Evolutionary conservation across 148 eudicot species (phyloP).

Genomic region (Dianthus caryophyllus): DNA sequence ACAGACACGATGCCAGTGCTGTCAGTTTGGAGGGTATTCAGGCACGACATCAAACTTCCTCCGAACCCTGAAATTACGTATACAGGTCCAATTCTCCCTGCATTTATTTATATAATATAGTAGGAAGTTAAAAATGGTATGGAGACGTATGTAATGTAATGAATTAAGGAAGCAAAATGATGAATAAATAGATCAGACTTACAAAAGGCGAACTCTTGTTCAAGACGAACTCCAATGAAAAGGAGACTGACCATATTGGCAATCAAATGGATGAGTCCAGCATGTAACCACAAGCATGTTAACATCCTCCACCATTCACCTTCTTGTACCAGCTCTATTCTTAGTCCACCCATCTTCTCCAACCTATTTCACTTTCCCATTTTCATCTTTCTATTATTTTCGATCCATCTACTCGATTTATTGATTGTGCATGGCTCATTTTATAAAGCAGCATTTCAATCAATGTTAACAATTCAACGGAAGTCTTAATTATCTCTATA

Average conservation of each 20-base stretch:
- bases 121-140: no score
- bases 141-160: no score
- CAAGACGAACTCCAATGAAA: constrained; percentile 40
- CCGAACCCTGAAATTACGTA: constrained; percentile 42
- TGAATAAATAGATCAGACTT: constrained; percentile 15
- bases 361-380: constrained; percentile 21
- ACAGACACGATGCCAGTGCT: constrained; percentile 31
- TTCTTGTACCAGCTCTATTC: constrained; percentile 30
- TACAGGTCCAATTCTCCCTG: constrained; percentile 45
- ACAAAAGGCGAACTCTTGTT: constrained; percentile 43
- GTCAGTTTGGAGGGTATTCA: constrained; percentile 15
- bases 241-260: constrained; percentile 50
- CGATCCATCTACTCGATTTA: no score
- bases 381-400: no score
- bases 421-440: no score
- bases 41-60: constrained; percentile 42
- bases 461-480: no score
- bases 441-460: no score
- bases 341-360: constrained; percentile 38
- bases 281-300: constrained; percentile 45
- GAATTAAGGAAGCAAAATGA: neutral
- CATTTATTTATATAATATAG: neutral
- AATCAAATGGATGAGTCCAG: constrained; percentile 39
- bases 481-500: no score
- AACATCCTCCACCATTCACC: constrained; percentile 46